A percentile compares a stretch with the other conserved stretches of the same genome.
Evolutionary conservation across 768 basidiomycete species (phyloP).

Genomic region (Boletus reticulatus): DNA sequence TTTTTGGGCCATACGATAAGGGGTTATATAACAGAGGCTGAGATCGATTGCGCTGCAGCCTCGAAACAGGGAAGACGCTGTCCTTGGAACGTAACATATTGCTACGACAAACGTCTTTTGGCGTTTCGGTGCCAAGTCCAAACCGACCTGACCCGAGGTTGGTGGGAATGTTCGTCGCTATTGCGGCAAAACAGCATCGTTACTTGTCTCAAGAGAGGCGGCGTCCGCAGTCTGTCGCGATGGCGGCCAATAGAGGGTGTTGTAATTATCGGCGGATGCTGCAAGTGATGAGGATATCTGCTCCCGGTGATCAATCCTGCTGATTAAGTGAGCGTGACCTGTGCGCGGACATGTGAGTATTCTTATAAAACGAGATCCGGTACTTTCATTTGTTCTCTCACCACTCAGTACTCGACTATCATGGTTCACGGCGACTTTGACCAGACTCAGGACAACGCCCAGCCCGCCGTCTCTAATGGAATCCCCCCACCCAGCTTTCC

Average conservation of each 20-base stretch:
- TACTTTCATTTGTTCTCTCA: background rate
- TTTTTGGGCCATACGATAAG: no score
- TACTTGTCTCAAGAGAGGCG: background rate
- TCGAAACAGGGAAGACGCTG: no score
- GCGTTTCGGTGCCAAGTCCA: background rate
- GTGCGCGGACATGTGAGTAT: no score
- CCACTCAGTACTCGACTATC: background rate
- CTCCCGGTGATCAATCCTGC: no score
- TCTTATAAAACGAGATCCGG: slow-evolving; percentile 8
- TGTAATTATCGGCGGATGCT: no score
- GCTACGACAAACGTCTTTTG: no score
- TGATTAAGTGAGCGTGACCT: no score
- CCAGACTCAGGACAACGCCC: background rate
- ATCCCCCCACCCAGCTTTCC: slow-evolving; percentile 36
- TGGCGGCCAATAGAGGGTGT: no score
- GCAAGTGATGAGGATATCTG: no score
- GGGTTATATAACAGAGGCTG: no score
- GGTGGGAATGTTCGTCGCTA: slow-evolving; percentile 1
- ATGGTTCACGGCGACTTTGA: slow-evolving; percentile 12
- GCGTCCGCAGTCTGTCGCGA: background rate
- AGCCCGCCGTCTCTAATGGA: slow-evolving; percentile 39
- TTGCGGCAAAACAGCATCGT: background rate
- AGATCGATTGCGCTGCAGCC: no score
- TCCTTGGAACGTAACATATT: no score
- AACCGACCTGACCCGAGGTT: background rate